phyloP scores from a whole-genome alignment of 225 moss, liverwort and hornwort genomes.

The Bryum argenteum region DNA sequence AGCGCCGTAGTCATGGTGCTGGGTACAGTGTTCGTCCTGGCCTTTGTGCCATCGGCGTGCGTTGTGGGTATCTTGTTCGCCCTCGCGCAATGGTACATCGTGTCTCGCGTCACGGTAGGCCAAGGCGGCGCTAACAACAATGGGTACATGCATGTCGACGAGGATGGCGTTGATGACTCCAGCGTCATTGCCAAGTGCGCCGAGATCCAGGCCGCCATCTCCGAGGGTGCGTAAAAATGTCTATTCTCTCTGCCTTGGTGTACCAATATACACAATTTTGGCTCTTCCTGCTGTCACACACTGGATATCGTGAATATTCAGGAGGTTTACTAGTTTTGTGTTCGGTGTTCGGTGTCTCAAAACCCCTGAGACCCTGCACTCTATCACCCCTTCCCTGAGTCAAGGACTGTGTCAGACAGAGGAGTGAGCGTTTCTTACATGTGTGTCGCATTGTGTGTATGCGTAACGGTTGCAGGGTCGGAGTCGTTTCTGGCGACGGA shows the following conservation, averaged over 20 bases:
- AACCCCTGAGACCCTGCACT: no score
- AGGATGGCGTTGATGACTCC: slow-evolving; percentile 59
- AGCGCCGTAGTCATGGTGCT: no score
- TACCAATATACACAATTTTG: no score
- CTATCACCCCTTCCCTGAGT: neutral
- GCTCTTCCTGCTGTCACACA: neutral
- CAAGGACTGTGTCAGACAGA: neutral
- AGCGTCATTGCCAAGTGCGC: slow-evolving; percentile 55
- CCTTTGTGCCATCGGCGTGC: slow-evolving; percentile 59
- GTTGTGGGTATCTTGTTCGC: slow-evolving; percentile 74
- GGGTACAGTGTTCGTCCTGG: slow-evolving; percentile 56
- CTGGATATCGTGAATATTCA: neutral
- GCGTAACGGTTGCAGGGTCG: slow-evolving; percentile 50
- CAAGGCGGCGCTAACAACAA: slow-evolving; percentile 33
- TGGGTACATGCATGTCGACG: slow-evolving; percentile 64
- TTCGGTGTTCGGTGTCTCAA: no score
- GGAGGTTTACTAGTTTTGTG: neutral
- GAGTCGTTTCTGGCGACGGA: slow-evolving; percentile 71
- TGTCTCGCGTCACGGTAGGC: slow-evolving; percentile 58
- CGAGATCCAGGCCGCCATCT: slow-evolving; percentile 77
- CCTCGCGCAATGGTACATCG: slow-evolving; percentile 68
- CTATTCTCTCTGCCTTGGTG: no score
- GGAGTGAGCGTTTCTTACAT: no score
- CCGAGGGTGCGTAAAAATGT: slow-evolving; percentile 55
- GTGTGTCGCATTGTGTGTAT: neutral